Percentiles rank a stretch among this genome's conserved stretches.
Conservation (phyloP, 176 grass and related monocot species). For the Phragmites australis region DNA sequence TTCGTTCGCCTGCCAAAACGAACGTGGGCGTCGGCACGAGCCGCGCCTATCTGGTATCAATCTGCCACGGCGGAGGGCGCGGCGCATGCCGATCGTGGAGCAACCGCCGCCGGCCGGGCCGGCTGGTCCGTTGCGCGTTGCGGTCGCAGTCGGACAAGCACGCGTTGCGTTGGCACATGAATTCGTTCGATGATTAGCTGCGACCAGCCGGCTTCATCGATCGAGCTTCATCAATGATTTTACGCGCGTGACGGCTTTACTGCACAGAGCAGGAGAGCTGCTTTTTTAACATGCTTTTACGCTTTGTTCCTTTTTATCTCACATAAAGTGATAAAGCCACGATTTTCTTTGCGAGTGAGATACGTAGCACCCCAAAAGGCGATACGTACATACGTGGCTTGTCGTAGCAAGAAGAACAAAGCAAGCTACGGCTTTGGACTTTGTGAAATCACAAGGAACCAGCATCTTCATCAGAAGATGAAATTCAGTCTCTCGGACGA, state of each 20-base stretch:
- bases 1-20: not conserved
- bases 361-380: constrained; percentile 16
- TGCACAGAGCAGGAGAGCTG: not conserved
- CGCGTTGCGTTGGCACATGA: not conserved
- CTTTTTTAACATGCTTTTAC: constrained; percentile 21
- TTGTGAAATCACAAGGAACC: not conserved
- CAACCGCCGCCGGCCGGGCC: not conserved
- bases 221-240: no score
- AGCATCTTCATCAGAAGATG: not conserved
- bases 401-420: no score
- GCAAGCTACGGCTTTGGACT: no score
- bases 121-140: not conserved
- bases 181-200: not conserved
- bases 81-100: no score
- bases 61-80: no score
- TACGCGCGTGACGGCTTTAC: constrained; percentile 22
- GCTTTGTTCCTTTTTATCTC: constrained; percentile 13
- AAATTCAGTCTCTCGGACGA: not conserved
- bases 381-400: not conserved
- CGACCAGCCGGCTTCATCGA: not conserved
- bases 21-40: no score
- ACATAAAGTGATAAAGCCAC: not conserved
- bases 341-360: constrained; percentile 17
- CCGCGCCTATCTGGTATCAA: no score
- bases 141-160: not conserved